Evolutionary conservation across 2,329 filamentous ascomycete genomes (phyloP), one percentile per base, ranked within the genome.

Genomic region (Scedosporium apiospermum): DNA sequence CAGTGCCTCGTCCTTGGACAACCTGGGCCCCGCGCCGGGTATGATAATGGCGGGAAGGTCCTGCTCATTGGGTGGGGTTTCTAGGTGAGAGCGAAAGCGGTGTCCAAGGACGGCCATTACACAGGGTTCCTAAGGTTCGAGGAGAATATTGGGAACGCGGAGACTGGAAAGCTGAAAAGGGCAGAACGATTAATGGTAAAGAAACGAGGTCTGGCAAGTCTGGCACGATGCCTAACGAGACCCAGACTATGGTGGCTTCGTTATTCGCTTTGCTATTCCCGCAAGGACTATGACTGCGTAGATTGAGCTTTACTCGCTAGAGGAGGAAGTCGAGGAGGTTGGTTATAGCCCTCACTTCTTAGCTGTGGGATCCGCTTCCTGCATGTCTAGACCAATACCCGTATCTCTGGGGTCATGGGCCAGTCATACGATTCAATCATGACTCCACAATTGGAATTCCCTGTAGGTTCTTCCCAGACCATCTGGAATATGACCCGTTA

Each of bases 231-330:
- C 55, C 57, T 1, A 79, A 76, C 63, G 76, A 80, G 72, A 81
- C 51, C 79, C 79, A 0, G 80, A 83, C 64, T 82, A 82, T 69
- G 80, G 80, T 3, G 77, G 76, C 0, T 82, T 81, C 62, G 78
- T 78, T 0, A 82, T 82, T 30, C 74, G 74, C 51, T 23, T 23
- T 23, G 74, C 82, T 2, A 82, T 83, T 41, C 80, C 80, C 1
- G 77, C 78, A 0, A 70, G 73, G 57, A 82, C 79, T 1, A 74
- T 71, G 66, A 76, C 80, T 67, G 75, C 76, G 0, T 70, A 76
- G 61, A 67, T 73, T 5, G 69, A 73, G 46, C 66, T 71, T 3
- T 76, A 75, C 67, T 57, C 55, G 66, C 65, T 57, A 34, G 55
- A 57, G 2, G 38, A 34, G 27, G 27, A 30, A 30, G 27, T 30